Percentiles rank a stretch among this genome's conserved stretches.
phyloP scores from a whole-genome alignment of 2,329 filamentous ascomycete species.

The Ophiocordyceps polyrhachis-furcata region DNA sequence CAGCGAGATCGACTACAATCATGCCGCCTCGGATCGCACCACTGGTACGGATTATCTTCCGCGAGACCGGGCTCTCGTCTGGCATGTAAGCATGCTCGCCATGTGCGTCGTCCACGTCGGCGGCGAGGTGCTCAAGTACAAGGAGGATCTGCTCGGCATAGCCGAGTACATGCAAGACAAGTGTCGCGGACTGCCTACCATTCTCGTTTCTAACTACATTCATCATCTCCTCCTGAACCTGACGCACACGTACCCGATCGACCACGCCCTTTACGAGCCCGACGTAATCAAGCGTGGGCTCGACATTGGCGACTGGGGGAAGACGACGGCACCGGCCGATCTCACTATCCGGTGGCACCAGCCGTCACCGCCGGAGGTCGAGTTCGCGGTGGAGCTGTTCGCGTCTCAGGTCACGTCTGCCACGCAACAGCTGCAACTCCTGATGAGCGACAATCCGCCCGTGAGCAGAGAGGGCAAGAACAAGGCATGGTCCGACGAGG shows the following conservation, averaged over 20 bases:
- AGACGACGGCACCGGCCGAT: conserved; percentile 51
- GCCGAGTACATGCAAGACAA: conserved; percentile 92
- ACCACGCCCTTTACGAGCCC: conserved; percentile 77
- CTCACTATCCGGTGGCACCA: conserved; percentile 85
- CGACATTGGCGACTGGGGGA: conserved; percentile 68
- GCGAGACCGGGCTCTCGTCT: conserved; percentile 79
- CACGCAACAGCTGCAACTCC: conserved; percentile 50
- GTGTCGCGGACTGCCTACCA: conserved; percentile 81
- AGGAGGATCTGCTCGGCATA: conserved; percentile 75
- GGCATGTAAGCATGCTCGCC: conserved; percentile 91
- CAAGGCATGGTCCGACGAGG: conserved; percentile 97
- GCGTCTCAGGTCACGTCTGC: conserved; percentile 66
- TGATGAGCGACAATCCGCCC: conserved; percentile 66
- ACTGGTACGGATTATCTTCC: conserved; percentile 87
- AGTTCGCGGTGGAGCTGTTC: conserved; percentile 80
- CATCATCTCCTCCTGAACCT: conserved; percentile 90
- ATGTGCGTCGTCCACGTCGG: conserved; percentile 98
- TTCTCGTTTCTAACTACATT: conserved; percentile 94
- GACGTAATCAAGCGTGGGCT: conserved; percentile 51
- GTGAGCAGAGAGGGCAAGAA: conserved; percentile 88
- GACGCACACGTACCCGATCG: conserved; percentile 83
- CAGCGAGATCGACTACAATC: conserved; percentile 92
- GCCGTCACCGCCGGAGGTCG: conserved; percentile 59
- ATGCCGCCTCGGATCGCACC: conserved; percentile 83
- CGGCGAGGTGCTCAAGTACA: conserved; percentile 72